Evolutionary conservation across 805 yeast species (phyloP).

Genomic region (Kodamaea jinghongensis): DNA sequence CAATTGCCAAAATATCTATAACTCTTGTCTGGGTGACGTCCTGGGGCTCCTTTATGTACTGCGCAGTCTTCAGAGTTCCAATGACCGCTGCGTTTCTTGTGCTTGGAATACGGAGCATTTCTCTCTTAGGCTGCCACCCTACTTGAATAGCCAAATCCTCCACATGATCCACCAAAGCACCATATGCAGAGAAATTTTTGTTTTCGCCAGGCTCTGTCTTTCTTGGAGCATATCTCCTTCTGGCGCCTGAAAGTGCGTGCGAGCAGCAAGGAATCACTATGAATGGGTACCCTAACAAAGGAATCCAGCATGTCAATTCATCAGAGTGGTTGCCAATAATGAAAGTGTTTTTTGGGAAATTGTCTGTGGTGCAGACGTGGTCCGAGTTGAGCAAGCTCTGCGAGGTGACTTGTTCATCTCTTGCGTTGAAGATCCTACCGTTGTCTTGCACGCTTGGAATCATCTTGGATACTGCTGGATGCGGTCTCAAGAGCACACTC

Average conservation of each 20-base stretch:
- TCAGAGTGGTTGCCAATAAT: constrained; percentile 94
- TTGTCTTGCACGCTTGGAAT: constrained; percentile 58
- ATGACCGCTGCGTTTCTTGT: constrained; percentile 90
- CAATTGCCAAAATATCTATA: constrained; percentile 62
- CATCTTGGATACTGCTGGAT: constrained; percentile 53
- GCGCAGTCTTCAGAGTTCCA: constrained; percentile 45
- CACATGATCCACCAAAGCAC: constrained; percentile 82
- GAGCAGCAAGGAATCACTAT: constrained; percentile 96
- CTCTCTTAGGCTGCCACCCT: constrained; percentile 86
- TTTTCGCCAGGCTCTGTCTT: constrained; percentile 8
- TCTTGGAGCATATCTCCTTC: constrained; percentile 58
- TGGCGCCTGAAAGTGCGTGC: constrained; percentile 77
- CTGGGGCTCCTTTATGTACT: constrained; percentile 19
- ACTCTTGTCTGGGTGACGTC: constrained; percentile 41
- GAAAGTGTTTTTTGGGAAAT: constrained; percentile 70
- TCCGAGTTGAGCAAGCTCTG: constrained; percentile 48
- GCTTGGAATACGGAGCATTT: constrained; percentile 88
- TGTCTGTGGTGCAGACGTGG: constrained; percentile 55
- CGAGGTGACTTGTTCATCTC: constrained; percentile 32
- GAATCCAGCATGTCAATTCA: constrained; percentile 94
- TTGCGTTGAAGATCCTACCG: constrained; percentile 52
- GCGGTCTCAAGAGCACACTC: constrained; percentile 63
- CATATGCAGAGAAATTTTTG: constrained; percentile 62
- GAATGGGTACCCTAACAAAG: constrained; percentile 80
- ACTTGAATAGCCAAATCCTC: constrained; percentile 60